These are phyloP conservation scores for Begonia peltatifolia DNA, from an alignment of 306 rosid species.

Conservation along the genomic window DNA sequence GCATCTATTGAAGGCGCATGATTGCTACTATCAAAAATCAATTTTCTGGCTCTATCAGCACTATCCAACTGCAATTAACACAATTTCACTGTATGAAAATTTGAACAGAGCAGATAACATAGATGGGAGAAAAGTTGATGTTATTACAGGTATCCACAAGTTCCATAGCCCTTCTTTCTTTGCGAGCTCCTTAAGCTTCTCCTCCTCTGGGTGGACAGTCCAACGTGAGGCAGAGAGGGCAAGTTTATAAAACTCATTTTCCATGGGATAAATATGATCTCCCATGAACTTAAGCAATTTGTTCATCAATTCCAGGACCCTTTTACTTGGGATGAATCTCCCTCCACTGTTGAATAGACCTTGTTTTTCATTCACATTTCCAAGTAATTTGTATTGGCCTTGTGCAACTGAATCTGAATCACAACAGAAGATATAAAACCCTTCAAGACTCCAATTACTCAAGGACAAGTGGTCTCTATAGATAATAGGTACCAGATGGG, in stretches of 20 bases:
- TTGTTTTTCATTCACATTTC: slow-evolving; percentile 26
- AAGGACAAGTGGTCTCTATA: too few relatives aligned
- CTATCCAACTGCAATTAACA: slow-evolving; percentile 66
- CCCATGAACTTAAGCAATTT: slow-evolving; percentile 72
- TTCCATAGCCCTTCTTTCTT: slow-evolving; percentile 96
- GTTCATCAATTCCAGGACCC: slow-evolving; percentile 40
- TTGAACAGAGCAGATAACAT: background rate
- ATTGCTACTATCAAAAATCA: slow-evolving; percentile 41
- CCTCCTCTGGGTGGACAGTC: slow-evolving; percentile 89
- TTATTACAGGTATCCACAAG: slow-evolving; percentile 78
- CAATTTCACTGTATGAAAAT: too few relatives aligned
- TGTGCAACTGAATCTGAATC: slow-evolving; percentile 20
- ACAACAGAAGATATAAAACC: too few relatives aligned
- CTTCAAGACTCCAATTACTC: too few relatives aligned
- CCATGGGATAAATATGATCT: slow-evolving; percentile 77
- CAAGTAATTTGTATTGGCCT: slow-evolving; percentile 18
- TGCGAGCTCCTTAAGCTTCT: slow-evolving; percentile 76
- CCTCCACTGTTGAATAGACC: slow-evolving; percentile 35
- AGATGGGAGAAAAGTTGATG: slow-evolving; percentile 13
- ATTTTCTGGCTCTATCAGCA: slow-evolving; percentile 69
- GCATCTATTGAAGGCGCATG: slow-evolving; percentile 22
- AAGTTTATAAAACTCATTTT: slow-evolving; percentile 67
- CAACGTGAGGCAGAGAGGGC: slow-evolving; percentile 71
- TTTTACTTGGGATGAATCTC: slow-evolving; percentile 51
- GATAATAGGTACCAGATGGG: slow-evolving; percentile 46